Percentiles rank a stretch among this genome's conserved stretches.
Conservation (phyloP, 164 flowering plant species). For the Litsea cubeba region DNA sequence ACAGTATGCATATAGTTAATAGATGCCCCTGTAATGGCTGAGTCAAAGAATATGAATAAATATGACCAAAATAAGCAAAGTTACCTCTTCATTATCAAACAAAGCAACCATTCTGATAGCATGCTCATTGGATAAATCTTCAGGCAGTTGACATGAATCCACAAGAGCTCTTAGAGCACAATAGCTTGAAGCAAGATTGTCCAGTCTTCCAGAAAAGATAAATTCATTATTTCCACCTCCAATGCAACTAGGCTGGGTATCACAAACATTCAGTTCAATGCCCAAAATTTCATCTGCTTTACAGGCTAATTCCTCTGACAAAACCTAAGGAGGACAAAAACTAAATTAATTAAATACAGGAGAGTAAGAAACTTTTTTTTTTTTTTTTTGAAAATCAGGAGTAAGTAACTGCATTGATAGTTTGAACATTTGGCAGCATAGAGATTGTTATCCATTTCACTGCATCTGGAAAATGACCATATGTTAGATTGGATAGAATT, state of each 20-base stretch:
- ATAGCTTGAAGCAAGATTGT: constrained; percentile 88
- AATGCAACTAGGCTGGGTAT: constrained; percentile 93
- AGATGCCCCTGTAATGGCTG: too few species aligned
- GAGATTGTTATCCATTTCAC: neutral
- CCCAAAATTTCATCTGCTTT: constrained; percentile 56
- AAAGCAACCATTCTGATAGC: constrained; percentile 87
- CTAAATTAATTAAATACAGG: neutral
- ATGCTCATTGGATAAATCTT: constrained; percentile 60
- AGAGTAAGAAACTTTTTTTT: too few species aligned
- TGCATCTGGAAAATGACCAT: neutral
- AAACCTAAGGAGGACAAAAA: constrained; percentile 32
- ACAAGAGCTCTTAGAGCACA: constrained; percentile 89
- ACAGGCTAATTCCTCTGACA: constrained; percentile 74
- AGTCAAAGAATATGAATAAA: neutral
- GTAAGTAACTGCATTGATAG: neutral
- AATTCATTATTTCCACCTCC: constrained; percentile 93
- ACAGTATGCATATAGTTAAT: too few species aligned
- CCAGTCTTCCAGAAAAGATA: constrained; percentile 91
- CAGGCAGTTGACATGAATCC: constrained; percentile 61
- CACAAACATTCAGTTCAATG: constrained; percentile 80
- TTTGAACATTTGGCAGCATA: neutral
- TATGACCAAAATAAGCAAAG: neutral
- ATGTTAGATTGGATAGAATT: neutral
- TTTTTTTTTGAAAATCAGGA: too few species aligned
- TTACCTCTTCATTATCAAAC: constrained; percentile 97